Evolutionary conservation across 2,329 filamentous ascomycete species (phyloP).

Genomic region (Apiospora phragmitis): DNA sequence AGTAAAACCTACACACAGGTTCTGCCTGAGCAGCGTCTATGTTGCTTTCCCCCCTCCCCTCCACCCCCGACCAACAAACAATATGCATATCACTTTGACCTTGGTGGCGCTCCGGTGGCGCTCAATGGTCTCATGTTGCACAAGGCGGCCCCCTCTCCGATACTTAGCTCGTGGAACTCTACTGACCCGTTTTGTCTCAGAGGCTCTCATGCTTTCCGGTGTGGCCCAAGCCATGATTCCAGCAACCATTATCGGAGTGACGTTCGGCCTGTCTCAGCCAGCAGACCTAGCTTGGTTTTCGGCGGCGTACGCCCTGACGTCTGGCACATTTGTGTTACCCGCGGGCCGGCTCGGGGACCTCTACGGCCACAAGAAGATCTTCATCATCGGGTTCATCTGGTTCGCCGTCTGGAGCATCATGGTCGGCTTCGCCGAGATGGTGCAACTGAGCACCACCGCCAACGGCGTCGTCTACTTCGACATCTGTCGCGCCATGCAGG

Average conservation of each 20-base stretch:
- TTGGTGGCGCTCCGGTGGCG: not conserved
- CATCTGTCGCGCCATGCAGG: constrained; percentile 44
- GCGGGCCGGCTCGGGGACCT: constrained; percentile 50
- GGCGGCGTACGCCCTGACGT: constrained; percentile 48
- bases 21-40: not conserved
- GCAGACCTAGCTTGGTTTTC: constrained; percentile 47
- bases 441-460: constrained; percentile 31
- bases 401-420: constrained; percentile 48
- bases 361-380: constrained; percentile 49
- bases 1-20: not conserved
- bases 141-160: not conserved
- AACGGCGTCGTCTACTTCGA: constrained; percentile 40
- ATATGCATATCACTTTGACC: not conserved
- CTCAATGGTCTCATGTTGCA: not conserved
- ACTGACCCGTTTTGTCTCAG: not conserved
- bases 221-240: constrained; percentile 30
- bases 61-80: not conserved
- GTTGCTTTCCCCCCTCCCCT: not conserved
- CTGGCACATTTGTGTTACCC: constrained; percentile 51
- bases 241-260: constrained; percentile 40
- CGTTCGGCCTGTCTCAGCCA: constrained; percentile 39
- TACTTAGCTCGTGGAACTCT: too few species aligned
- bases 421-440: constrained; percentile 37
- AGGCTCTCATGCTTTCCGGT: constrained; percentile 10
- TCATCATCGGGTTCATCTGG: constrained; percentile 50